Evolutionary conservation across 2,329 filamentous ascomycete species (phyloP), one percentile per base, ranked within the genome.

Genomic region (Venturia asperata): DNA sequence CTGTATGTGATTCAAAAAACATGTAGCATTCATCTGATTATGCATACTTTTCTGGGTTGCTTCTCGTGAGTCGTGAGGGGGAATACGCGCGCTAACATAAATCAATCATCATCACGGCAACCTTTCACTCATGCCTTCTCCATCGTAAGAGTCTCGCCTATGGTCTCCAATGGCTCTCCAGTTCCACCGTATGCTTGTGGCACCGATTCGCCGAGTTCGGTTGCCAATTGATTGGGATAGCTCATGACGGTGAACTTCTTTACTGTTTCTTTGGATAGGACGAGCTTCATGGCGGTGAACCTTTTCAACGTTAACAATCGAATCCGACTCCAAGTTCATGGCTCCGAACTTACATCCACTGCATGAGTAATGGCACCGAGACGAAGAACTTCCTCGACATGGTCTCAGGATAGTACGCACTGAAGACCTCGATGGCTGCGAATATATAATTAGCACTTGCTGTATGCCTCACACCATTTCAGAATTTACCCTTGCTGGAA

Each of bases 351-450:
- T n/a, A 58, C 70, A 82, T 72, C 80, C 92, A 97, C 65, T 91
- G 90, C 92, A 97, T 97, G 71, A 97, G 82, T 65, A 87, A 77
- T 0, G 93, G 93, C 6, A 97, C 91, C 72, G 97, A 97, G 78
- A 97, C 89, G 74, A 97, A 97, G 82, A 92, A 97, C 81, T 97
- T 97, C 79, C 93, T 85, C 71, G 85, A 86, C 61, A 97, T 83
- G 11, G 96, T 85, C 79, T 97, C 93, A 0, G 93, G 92, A 78
- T 97, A 97, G 69, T 90, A 89, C 70, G 85, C 86, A 63, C 87
- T 85, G 74, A 97, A 91, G 63, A 89, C 82, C 67, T 89, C 83
- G 74, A 97, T 95, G 58, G 90, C 92, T 78, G 92, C 86, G 72
- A 15, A 58, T 34, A 15, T 2, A 58, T 34, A 15, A 10, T 58